A percentile compares a stretch with the other conserved stretches of the same genome.
These are phyloP conservation scores for Micractinium conductrix DNA, from an alignment of 139 green algal genomes.

Conservation along the genomic window DNA sequence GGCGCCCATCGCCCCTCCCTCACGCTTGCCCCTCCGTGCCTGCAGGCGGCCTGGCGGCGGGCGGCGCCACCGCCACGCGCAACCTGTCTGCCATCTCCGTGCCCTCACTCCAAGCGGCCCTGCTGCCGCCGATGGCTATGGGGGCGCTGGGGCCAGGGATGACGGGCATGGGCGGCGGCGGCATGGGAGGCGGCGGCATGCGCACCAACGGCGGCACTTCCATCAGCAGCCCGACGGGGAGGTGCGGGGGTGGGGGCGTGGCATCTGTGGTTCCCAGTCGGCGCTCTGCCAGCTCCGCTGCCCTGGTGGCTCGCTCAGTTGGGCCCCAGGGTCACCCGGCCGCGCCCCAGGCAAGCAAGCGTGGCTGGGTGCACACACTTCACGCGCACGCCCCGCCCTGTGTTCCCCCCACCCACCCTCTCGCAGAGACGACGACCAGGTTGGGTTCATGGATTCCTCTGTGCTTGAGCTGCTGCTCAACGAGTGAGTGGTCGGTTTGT, in stretches of 20 bases:
- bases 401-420: too few species aligned
- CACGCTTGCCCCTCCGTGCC: neutral
- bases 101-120: neutral
- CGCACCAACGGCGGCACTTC: neutral
- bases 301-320: too few species aligned
- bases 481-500: conserved; percentile 17
- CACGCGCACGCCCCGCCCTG: too few species aligned
- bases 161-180: neutral
- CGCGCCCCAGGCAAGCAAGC: too few species aligned
- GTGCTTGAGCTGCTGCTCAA: conserved; percentile 43
- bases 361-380: too few species aligned
- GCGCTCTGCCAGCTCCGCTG: too few species aligned
- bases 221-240: too few species aligned
- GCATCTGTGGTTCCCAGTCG: too few species aligned
- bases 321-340: too few species aligned
- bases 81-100: conserved; percentile 1
- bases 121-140: conserved; percentile 1
- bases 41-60: neutral
- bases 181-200: neutral
- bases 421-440: neutral
- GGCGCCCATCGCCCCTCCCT: too few species aligned
- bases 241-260: too few species aligned
- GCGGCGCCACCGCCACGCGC: neutral
- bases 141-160: too few species aligned
- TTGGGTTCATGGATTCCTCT: conserved; percentile 35